These are phyloP conservation scores for Carpinus fangiana DNA, from an alignment of 306 rosid species.

Conservation along the genomic window DNA sequence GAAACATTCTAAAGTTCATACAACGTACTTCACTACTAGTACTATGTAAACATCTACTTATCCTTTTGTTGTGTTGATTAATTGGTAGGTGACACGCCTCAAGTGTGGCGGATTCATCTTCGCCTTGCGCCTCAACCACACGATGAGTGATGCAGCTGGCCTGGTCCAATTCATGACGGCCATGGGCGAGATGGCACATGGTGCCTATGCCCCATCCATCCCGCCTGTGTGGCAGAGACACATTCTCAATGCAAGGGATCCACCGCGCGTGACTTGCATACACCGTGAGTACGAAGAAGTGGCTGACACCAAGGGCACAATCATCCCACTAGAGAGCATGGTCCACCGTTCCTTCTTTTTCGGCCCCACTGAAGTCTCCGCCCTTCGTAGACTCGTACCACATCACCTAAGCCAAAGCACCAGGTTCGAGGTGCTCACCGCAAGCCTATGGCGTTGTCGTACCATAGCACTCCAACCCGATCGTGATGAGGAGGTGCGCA, in stretches of 20 bases:
- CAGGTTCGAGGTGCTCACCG: constrained; percentile 33
- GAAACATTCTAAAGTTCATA: too few relatives aligned
- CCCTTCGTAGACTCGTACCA: constrained; percentile 25
- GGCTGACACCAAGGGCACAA: constrained; percentile 5
- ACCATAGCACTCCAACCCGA: constrained; percentile 21
- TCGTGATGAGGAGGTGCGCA: constrained; percentile 12
- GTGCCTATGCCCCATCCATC: constrained; percentile 14
- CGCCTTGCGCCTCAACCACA: constrained; percentile 40
- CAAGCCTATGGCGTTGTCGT: constrained; percentile 35
- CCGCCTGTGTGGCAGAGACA: constrained; percentile 36
- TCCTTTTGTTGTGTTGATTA: not conserved
- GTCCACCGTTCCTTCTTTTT: constrained; percentile 24
- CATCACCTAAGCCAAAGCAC: constrained; percentile 12
- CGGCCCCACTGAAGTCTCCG: constrained; percentile 7
- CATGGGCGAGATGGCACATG: constrained; percentile 28
- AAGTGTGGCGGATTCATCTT: constrained; percentile 42
- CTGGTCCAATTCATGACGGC: constrained; percentile 18
- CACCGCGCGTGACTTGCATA: constrained; percentile 12
- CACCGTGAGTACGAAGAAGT: constrained; percentile 31
- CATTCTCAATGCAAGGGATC: constrained; percentile 29
- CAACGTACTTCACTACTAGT: too few relatives aligned
- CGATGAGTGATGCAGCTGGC: constrained; percentile 24
- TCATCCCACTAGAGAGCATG: not conserved
- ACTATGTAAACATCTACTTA: not conserved
- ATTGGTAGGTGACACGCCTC: constrained; percentile 24